These are phyloP conservation scores for Heliamphora exappendiculata DNA, from an alignment of 148 eudicot species.

Conservation along the genomic window DNA sequence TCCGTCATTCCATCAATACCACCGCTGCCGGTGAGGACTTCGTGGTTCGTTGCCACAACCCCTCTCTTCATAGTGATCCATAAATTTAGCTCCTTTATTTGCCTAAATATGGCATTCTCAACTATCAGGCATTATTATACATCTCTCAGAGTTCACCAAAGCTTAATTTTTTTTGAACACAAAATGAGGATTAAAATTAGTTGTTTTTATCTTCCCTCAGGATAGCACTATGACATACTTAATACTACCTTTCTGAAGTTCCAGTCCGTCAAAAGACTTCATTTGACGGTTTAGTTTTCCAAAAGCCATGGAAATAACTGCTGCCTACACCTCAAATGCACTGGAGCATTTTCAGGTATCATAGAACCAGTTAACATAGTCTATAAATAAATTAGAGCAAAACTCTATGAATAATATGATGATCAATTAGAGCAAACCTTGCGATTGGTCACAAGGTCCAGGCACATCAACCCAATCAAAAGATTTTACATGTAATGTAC, in stretches of 20 bases:
- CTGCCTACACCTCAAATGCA: background rate
- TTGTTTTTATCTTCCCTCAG: background rate
- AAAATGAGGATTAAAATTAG: background rate
- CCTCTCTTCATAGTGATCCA: background rate
- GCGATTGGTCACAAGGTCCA: constrained; percentile 4
- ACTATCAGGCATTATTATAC: background rate
- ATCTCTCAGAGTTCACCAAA: background rate
- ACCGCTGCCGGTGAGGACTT: too few species aligned
- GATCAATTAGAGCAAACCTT: background rate
- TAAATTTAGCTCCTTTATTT: background rate
- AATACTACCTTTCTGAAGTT: background rate
- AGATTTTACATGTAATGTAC: constrained; percentile 61
- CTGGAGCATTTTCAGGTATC: background rate
- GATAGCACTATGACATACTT: background rate
- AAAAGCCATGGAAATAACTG: background rate
- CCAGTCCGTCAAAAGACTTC: background rate
- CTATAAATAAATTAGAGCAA: background rate
- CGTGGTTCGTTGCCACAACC: background rate
- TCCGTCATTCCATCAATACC: too few species aligned
- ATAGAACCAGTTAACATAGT: background rate
- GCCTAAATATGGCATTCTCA: background rate
- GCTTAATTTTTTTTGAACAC: background rate
- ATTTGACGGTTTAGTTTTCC: too few species aligned
- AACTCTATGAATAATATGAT: background rate
- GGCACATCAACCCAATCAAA: constrained; percentile 54